A percentile compares a stretch with the other conserved stretches of the same genome.
Evolutionary conservation across 306 rosid species (phyloP).

Genomic region (Corylus avellana): DNA sequence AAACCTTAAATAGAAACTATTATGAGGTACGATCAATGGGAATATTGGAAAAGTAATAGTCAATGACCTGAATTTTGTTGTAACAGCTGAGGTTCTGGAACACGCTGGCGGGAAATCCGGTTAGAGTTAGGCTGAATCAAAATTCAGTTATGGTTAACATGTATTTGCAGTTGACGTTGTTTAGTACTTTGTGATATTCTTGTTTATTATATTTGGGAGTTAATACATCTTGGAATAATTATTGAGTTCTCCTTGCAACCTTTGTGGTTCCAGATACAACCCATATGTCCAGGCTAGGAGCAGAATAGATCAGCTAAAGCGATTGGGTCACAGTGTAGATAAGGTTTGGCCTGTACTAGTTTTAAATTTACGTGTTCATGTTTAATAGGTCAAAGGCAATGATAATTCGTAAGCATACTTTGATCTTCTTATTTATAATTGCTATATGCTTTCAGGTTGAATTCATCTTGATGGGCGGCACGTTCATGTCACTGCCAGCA

Average conservation of each 20-base stretch:
- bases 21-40: neutral
- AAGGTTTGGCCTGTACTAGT: constrained; percentile 57
- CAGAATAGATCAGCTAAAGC: constrained; percentile 98
- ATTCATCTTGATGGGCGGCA: constrained; percentile 96
- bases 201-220: neutral
- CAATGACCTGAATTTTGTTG: neutral
- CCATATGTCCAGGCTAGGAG: constrained; percentile 96
- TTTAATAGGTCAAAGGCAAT: constrained; percentile 1
- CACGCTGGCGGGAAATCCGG: neutral
- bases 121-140: neutral
- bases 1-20: neutral
- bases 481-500: constrained; percentile 92
- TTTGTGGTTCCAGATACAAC: constrained; percentile 74
- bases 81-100: neutral
- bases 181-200: constrained; percentile 1
- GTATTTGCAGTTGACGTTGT: neutral
- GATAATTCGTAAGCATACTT: neutral
- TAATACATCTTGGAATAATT: constrained; percentile 8
- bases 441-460: constrained; percentile 70
- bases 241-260: constrained; percentile 1
- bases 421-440: constrained; percentile 19
- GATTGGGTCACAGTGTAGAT: constrained; percentile 96
- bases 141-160: neutral
- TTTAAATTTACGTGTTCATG: neutral
- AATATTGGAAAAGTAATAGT: neutral